These are phyloP conservation scores for Pythium grandisporangium DNA, from an alignment of 352 stramenopile genomes.

Conservation along the genomic window DNA sequence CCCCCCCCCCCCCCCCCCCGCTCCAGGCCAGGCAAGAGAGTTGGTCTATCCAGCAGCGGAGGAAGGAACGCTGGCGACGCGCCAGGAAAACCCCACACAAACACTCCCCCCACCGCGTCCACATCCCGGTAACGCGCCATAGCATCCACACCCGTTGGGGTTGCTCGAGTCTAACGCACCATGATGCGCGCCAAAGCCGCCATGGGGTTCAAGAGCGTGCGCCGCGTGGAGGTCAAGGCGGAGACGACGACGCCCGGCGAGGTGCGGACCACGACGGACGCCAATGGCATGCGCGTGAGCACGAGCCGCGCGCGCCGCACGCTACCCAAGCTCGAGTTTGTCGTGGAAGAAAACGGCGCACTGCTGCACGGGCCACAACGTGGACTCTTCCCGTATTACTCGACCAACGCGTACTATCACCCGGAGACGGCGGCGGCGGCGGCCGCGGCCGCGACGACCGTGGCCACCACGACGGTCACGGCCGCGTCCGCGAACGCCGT, in stretches of 20 bases:
- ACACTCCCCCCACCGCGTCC: not conserved
- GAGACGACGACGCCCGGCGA: conserved; percentile 79
- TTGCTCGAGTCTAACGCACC: not conserved
- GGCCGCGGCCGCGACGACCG: not conserved
- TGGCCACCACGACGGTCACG: not conserved
- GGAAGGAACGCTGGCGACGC: too few species aligned
- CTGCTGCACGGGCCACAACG: conserved; percentile 69
- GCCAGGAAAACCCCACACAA: not conserved
- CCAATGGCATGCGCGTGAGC: conserved; percentile 45
- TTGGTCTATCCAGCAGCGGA: too few species aligned
- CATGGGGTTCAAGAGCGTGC: conserved; percentile 78
- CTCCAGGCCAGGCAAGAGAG: too few species aligned
- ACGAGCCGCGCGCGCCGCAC: conserved; percentile 50
- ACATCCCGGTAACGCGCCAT: too few species aligned
- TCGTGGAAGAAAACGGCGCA: conserved; percentile 72
- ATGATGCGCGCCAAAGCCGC: conserved; percentile 67
- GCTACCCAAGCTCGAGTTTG: conserved; percentile 80
- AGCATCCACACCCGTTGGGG: not conserved
- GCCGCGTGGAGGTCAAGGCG: conserved; percentile 77
- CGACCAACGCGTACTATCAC: conserved; percentile 3
- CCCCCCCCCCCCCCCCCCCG: too few species aligned
- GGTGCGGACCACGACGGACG: conserved; percentile 62
- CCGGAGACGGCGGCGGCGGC: not conserved
- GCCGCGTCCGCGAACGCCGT: conserved; percentile 8
- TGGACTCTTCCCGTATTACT: conserved; percentile 28